Base-by-base conservation (phyloP, 164 flowering plant species). In the Stephania japonica region DNA sequence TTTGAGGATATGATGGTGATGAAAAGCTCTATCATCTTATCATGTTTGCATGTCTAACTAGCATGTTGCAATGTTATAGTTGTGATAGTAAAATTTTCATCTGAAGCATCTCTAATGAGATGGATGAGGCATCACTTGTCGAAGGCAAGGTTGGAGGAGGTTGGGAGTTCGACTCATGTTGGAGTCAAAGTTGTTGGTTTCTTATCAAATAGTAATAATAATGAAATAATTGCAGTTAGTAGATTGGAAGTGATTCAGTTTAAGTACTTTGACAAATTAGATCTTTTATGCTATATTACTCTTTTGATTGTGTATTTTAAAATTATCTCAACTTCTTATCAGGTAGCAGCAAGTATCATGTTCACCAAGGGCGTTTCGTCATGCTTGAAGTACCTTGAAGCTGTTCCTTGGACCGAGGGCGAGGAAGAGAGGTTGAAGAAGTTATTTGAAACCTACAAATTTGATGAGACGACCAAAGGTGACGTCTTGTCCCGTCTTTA, bases 371-470 rank as follows among this genome's bases (percentile, higher is more conserved):
- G 91, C 49, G 83, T 94, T 72, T 74, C 75, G 23, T 83, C 88
- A 42, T 94, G 98, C 80, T 82, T 94, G 72, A 84, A 84, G 67
- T 94, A 91, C 80, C 85, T 91, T 8, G 97, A 91, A 74, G 98
- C 97, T 75, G 94, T 94, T 72, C 97, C 98, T 71, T 94, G 97
- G 97, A 85, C 84, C 21, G 98, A 91, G 79, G 89, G 86, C 75
- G 98, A 94, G 81, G 97, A 94, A 80, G 94, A 92, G 76, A 91
- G 88, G 79, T 83, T 94, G 61, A 88, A 89, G 76, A 83, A 68
- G 69, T 78, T 91, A 14, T 87, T 90, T 74, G 67, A 81, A 27
- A 86, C 80, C 78, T 77, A 81, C 56, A 84, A 82, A 66, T 86
- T 91, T 78, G 91, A 89, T 65, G 87, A 82, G 69, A 72, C 82